Conservation (phyloP, 352 stramenopile species). For the Globisporangium alternatum region DNA sequence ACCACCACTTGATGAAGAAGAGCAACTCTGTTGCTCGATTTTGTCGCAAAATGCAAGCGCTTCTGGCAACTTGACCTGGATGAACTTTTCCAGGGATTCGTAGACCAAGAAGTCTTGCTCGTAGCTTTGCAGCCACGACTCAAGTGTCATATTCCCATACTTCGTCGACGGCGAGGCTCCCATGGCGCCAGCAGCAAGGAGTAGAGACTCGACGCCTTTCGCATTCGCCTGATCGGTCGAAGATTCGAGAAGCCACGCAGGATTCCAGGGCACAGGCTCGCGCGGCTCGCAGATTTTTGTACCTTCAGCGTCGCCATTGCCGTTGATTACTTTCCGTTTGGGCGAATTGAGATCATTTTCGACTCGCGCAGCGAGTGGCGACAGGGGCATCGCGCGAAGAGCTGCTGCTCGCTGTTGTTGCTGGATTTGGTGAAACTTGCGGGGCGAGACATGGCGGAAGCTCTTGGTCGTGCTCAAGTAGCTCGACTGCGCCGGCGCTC, state of each 20-base stretch:
- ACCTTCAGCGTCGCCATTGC: neutral
- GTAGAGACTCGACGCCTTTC: conserved; percentile 10
- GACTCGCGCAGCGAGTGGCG: conserved; percentile 19
- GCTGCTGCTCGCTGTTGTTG: conserved; percentile 30
- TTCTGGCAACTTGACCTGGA: conserved; percentile 47
- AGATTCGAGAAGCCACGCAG: conserved; percentile 21
- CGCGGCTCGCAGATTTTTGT: neutral
- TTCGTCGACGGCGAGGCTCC: conserved; percentile 5
- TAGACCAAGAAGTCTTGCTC: conserved; percentile 42
- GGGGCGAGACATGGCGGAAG: conserved; percentile 37
- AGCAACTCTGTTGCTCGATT: conserved; percentile 24
- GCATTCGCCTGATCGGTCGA: neutral
- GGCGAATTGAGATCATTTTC: neutral
- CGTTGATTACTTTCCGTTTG: neutral
- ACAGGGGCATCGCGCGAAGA: conserved; percentile 29
- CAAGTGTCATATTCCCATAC: conserved; percentile 25
- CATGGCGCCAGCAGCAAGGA: conserved; percentile 5
- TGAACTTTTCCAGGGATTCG: conserved; percentile 49
- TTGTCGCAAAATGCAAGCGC: conserved; percentile 44
- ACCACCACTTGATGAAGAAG: neutral
- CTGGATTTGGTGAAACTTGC: conserved; percentile 43
- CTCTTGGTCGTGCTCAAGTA: conserved; percentile 1
- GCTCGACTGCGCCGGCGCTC: neutral
- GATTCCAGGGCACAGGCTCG: conserved; percentile 30
- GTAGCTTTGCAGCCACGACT: conserved; percentile 43